Evolutionary conservation across 2,329 filamentous ascomycete genomes (phyloP).

Genomic region (Colletotrichum brevisporum): DNA sequence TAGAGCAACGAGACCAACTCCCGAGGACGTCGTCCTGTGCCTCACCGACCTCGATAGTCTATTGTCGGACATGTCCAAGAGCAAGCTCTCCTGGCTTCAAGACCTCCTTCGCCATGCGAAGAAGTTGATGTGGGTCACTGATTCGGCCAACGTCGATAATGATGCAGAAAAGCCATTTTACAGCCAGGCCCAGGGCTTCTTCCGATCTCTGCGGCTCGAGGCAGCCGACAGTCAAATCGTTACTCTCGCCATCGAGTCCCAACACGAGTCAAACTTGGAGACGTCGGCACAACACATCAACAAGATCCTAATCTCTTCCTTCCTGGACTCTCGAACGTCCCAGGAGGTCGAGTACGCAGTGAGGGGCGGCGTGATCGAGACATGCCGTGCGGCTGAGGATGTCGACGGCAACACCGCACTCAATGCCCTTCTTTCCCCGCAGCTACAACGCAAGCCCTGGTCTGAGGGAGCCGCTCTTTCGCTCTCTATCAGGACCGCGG

Average conservation of each 20-base stretch:
- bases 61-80: background rate
- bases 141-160: too few relatives aligned
- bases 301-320: too few relatives aligned
- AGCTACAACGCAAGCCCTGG: background rate
- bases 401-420: background rate
- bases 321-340: background rate
- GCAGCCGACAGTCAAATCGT: background rate
- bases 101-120: background rate
- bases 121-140: background rate
- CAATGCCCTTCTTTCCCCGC: background rate
- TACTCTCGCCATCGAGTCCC: background rate
- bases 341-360: background rate
- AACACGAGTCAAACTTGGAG: background rate
- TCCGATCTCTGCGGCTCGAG: background rate
- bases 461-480: slow-evolving; percentile 21
- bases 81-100: background rate
- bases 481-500: slow-evolving; percentile 42
- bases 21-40: background rate
- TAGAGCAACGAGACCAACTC: background rate
- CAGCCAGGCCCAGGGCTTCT: background rate
- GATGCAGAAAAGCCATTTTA: background rate
- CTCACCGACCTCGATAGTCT: background rate
- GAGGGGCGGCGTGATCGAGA: background rate
- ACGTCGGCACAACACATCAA: too few relatives aligned
- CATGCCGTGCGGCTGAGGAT: background rate